Percentiles rank a stretch among this genome's conserved stretches.
phyloP scores from a whole-genome alignment of 345 rosid species.

The Euphorbia pulcherrima region DNA sequence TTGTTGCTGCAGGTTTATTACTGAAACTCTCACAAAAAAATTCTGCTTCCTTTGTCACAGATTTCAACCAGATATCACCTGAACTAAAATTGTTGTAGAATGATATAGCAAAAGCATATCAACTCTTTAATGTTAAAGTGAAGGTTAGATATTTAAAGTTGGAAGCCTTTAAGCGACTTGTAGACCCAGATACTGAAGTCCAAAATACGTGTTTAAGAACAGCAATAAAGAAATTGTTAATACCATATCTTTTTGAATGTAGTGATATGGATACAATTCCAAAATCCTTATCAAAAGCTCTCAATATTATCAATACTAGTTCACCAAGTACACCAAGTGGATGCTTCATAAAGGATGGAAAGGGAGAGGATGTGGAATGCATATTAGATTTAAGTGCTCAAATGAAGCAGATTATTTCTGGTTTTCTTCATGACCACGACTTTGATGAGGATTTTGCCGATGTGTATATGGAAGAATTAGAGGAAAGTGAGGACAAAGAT shows the following conservation, averaged over 20 bases:
- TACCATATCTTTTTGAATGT: slow-evolving; percentile 69
- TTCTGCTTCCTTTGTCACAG: slow-evolving; percentile 24
- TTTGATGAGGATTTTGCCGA: slow-evolving; percentile 55
- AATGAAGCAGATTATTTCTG: slow-evolving; percentile 57
- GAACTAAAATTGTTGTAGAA: slow-evolving; percentile 55
- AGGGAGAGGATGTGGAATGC: slow-evolving; percentile 66
- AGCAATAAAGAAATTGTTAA: slow-evolving; percentile 51
- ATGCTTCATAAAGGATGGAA: slow-evolving; percentile 37
- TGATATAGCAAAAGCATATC: slow-evolving; percentile 65
- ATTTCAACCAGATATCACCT: slow-evolving; percentile 46
- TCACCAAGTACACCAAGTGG: slow-evolving; percentile 26
- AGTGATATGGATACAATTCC: slow-evolving; percentile 61
- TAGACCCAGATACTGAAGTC: slow-evolving; percentile 49
- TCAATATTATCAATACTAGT: slow-evolving; percentile 51
- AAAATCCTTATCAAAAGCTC: slow-evolving; percentile 50
- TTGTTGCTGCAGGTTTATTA: slow-evolving; percentile 62
- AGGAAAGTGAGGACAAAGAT: slow-evolving; percentile 47
- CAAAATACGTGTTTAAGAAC: slow-evolving; percentile 43
- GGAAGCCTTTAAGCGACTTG: slow-evolving; percentile 45
- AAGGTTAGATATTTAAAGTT: slow-evolving; percentile 50
- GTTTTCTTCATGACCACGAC: slow-evolving; percentile 49
- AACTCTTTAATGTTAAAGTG: slow-evolving; percentile 35
- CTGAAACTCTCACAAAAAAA: slow-evolving; percentile 38
- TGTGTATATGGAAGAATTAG: slow-evolving; percentile 72
- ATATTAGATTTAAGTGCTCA: slow-evolving; percentile 68